phyloP scores from a whole-genome alignment of 108 stramenopile species.

The Skeletonema marinoi region DNA sequence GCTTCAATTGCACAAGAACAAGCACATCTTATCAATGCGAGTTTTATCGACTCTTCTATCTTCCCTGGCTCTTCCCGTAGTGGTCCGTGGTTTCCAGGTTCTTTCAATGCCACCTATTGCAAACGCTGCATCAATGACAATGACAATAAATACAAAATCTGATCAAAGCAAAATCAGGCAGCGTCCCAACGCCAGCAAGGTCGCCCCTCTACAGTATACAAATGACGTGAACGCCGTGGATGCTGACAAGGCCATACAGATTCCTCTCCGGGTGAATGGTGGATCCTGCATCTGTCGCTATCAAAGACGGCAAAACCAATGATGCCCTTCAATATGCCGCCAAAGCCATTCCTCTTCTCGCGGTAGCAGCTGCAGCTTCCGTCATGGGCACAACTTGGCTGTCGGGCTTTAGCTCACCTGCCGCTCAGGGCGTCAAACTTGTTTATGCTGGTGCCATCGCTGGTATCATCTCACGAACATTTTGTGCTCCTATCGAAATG shows the following conservation, averaged over 20 bases:
- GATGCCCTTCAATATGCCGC: constrained; percentile 9
- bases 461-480: constrained; percentile 47
- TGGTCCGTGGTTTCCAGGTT: constrained; percentile 23
- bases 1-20: background rate
- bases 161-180: constrained; percentile 13
- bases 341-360: constrained; percentile 22
- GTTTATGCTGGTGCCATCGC: constrained; percentile 49
- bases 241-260: constrained; percentile 10
- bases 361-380: background rate
- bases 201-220: constrained; percentile 25
- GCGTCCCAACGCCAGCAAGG: constrained; percentile 12
- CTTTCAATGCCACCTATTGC: constrained; percentile 17
- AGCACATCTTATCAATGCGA: constrained; percentile 15
- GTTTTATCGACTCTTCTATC: constrained; percentile 15
- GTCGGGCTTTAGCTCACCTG: constrained; percentile 17
- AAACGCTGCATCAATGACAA: constrained; percentile 18
- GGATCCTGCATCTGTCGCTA: constrained; percentile 9
- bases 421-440: constrained; percentile 38
- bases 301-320: background rate
- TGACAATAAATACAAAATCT: constrained; percentile 15
- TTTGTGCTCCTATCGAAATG: constrained; percentile 48
- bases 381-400: constrained; percentile 25
- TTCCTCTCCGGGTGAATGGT: constrained; percentile 21
- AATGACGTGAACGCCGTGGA: constrained; percentile 20
- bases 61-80: constrained; percentile 19